phyloP scores from a whole-genome alignment of 495 filamentous ascomycete genomes.

The Daldinia caldariorum region DNA sequence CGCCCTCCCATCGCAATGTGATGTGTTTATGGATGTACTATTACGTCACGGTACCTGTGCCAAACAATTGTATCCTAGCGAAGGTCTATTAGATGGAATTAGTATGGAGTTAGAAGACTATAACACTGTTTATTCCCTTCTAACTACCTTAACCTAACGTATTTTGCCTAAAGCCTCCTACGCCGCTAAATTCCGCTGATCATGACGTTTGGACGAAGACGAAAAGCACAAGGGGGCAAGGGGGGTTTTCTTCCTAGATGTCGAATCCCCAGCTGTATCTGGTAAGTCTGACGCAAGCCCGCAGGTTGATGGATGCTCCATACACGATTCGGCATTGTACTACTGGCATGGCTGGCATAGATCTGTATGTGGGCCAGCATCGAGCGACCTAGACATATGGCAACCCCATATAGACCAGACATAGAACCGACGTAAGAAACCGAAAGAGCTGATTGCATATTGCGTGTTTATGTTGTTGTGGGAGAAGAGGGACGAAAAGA shows the following conservation, averaged over 20 bases:
- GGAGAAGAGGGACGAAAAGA: background rate
- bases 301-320: background rate
- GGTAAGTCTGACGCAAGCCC: slow-evolving; percentile 21
- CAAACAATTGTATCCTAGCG: slow-evolving; percentile 7
- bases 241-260: background rate
- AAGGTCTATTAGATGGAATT: background rate
- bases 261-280: slow-evolving; percentile 16
- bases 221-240: background rate
- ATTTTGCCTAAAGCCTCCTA: background rate
- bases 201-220: slow-evolving; percentile 11
- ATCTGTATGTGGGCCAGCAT: slow-evolving; percentile 24
- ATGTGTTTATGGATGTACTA: slow-evolving; percentile 7
- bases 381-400: slow-evolving; percentile 20
- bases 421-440: slow-evolving; percentile 18
- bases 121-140: background rate
- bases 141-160: no score
- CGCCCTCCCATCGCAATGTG: slow-evolving; percentile 6
- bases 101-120: background rate
- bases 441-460: slow-evolving; percentile 6
- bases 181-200: background rate
- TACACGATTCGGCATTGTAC: background rate
- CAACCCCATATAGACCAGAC: slow-evolving; percentile 5
- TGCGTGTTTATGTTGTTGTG: no score
- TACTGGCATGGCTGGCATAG: background rate
- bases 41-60: slow-evolving; percentile 17